Evolutionary conservation across 176 grass and related monocot genomes (phyloP), one percentile per base, ranked within the genome.

Genomic region (Saccharum officinarum): DNA sequence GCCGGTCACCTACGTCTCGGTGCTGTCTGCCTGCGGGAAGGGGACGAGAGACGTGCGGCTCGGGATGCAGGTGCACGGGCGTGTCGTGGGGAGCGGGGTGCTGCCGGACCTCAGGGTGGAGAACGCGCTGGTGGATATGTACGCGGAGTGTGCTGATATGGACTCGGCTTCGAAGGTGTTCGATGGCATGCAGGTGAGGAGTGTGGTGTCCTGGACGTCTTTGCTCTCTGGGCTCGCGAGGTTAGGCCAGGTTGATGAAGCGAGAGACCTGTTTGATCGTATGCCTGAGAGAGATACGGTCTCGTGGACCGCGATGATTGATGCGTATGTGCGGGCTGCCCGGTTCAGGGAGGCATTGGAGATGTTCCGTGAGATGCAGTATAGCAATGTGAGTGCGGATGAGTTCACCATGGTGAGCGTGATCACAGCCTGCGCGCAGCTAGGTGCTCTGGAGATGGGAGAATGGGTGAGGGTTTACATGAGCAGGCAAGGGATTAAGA

Each of bases 391-490:
- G 62, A 71, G 45, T 63, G 54, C 89, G 1, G 97, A 90, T 14
- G 89, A 84, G 87, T 94, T 96, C 65, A 96, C 91, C 77, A 87
- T 98, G 95, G 92, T 93, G 33, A 92, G 85, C 7, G 41, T 98
- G 69, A 71, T 96, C 70, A 89, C 87, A 14, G 93, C 93, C 6
- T 98, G 97, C 42, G 84, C 92, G 22, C 93, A 98, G 65, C 89
- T 98, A 14, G 92, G 97, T 67, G 90, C 97, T 50, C 77, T 96
- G 54, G 97, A 96, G 86, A 85, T 79, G 16, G 97, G 90, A 59
- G 92, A 99, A 86, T 94, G 91, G 91, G 84, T 73, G 16, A 96
- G 90, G 77, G 8, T 86, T 84, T 96, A 94, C 86, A 90, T 99
- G 88, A 68, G 69, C 50, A 94, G 91, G 71, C 77, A 86, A 37